A percentile compares a stretch with the other conserved stretches of the same genome.
These are phyloP conservation scores for Suillus cothurnatus DNA, from an alignment of 768 basidiomycete genomes.

Conservation along the genomic window DNA sequence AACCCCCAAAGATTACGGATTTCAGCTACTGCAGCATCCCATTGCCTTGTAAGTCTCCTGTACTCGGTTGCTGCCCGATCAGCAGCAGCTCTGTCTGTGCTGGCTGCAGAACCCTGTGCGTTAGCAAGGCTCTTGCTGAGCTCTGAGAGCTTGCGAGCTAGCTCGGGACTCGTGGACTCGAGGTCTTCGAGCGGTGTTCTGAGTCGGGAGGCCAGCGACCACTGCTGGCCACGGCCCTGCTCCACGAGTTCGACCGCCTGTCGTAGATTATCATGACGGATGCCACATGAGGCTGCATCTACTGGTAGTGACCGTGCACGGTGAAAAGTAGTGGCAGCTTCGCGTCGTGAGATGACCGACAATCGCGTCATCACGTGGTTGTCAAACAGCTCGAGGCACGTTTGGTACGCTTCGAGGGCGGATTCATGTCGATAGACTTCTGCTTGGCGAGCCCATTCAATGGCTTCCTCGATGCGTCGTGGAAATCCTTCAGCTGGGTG, in stretches of 20 bases:
- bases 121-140: background rate
- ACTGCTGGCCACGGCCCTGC: background rate
- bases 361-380: background rate
- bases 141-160: background rate
- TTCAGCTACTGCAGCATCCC: background rate
- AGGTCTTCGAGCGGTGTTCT: background rate
- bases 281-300: background rate
- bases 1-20: slow-evolving; percentile 12
- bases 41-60: background rate
- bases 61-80: fast-evolving
- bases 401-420: background rate
- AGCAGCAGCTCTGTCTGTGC: background rate
- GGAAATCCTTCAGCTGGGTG: background rate
- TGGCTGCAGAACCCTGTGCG: background rate
- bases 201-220: background rate
- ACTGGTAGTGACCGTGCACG: background rate
- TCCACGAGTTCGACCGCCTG: background rate
- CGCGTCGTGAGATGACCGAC: background rate
- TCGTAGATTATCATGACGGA: background rate
- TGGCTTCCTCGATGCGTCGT: too few species aligned
- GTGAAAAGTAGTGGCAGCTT: background rate
- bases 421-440: too few species aligned
- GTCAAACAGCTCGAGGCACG: background rate
- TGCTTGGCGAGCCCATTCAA: too few species aligned
- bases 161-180: background rate